Evolutionary conservation across 2,329 filamentous ascomycete genomes (phyloP).

Genomic region (Ophiostoma australiae): DNA sequence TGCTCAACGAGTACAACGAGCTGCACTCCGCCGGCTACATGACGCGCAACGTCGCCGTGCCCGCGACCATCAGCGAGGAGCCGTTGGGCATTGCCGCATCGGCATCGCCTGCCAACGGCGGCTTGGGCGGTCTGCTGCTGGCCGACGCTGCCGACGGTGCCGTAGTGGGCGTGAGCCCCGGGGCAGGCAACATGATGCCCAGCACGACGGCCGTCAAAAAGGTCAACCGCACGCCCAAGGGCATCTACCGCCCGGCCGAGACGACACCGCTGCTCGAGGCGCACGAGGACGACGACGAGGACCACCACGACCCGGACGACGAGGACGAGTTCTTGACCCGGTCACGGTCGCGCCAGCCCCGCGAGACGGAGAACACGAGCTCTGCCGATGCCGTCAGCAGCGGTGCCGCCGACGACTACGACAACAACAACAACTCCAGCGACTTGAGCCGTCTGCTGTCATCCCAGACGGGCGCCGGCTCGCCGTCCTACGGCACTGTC

Average conservation of each 20-base stretch:
- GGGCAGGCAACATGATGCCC: not conserved
- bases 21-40: conserved; percentile 46
- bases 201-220: conserved; percentile 39
- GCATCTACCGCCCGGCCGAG: conserved; percentile 74
- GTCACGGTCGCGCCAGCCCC: conserved; percentile 1
- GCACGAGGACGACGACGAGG: conserved; percentile 41
- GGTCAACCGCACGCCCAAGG: conserved; percentile 75
- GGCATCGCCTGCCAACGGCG: conserved; percentile 32
- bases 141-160: conserved; percentile 3
- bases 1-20: conserved; percentile 83
- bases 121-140: conserved; percentile 11
- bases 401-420: not conserved
- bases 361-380: not conserved
- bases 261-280: conserved; percentile 58
- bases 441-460: not conserved
- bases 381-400: not conserved
- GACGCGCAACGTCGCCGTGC: conserved; percentile 55
- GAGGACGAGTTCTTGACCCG: conserved; percentile 35
- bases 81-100: conserved; percentile 32
- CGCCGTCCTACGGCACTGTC: not conserved
- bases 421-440: not conserved
- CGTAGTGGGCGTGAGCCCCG: conserved; percentile 22
- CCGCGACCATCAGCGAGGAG: conserved; percentile 73
- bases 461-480: not conserved
- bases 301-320: conserved; percentile 41